These are phyloP conservation scores for Zygosaccharomyces siamensis DNA, from an alignment of 805 yeast species.

Conservation along the genomic window DNA sequence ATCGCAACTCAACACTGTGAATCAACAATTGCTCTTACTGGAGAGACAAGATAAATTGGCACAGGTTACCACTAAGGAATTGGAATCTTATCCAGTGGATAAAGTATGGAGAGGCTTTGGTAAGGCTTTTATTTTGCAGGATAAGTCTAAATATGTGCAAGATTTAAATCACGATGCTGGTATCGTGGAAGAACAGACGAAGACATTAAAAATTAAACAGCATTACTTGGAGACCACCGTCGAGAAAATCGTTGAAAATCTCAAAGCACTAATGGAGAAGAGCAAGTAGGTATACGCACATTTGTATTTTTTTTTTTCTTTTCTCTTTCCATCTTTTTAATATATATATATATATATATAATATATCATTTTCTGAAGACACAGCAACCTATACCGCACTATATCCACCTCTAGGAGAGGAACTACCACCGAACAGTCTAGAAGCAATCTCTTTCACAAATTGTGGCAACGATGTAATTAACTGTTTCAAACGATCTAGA, in stretches of 20 bases:
- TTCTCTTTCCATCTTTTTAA: too few species aligned
- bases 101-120: slow-evolving; percentile 84
- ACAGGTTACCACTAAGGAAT: slow-evolving; percentile 52
- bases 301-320: neutral
- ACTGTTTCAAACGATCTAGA: slow-evolving; percentile 58
- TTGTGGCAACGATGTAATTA: slow-evolving; percentile 55
- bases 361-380: slow-evolving; percentile 8
- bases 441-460: slow-evolving; percentile 63
- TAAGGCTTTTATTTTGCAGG: slow-evolving; percentile 53
- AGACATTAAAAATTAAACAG: slow-evolving; percentile 61
- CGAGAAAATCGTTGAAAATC: slow-evolving; percentile 62
- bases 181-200: slow-evolving; percentile 53
- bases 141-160: slow-evolving; percentile 41
- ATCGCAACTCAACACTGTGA: slow-evolving; percentile 29
- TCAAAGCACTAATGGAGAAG: slow-evolving; percentile 43
- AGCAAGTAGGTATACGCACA: slow-evolving; percentile 3
- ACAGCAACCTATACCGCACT: slow-evolving; percentile 64
- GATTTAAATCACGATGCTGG: slow-evolving; percentile 49
- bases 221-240: slow-evolving; percentile 70
- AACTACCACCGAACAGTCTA: slow-evolving; percentile 55
- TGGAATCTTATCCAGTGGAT: slow-evolving; percentile 45
- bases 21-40: slow-evolving; percentile 28
- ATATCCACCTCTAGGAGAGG: slow-evolving; percentile 71
- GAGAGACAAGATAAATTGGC: slow-evolving; percentile 42
- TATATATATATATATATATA: neutral